Conservation (phyloP, 1,284 basidiomycete species). For the Neonothopanus nambi region DNA sequence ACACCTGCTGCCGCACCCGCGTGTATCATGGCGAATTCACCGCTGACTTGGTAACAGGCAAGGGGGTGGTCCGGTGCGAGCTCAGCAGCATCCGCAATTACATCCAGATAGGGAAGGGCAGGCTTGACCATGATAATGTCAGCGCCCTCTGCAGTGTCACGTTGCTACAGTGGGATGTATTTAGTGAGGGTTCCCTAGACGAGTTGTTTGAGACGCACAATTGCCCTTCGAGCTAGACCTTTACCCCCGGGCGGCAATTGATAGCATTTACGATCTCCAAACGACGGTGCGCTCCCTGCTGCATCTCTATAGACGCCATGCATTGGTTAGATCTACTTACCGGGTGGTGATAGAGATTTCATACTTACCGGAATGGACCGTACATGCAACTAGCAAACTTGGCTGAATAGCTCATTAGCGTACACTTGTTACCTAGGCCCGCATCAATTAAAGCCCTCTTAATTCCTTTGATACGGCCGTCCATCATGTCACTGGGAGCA, state of each 20-base stretch:
- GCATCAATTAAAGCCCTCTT: constrained; percentile 83
- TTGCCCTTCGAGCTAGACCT: constrained; percentile 91
- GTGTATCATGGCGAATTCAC: constrained; percentile 96
- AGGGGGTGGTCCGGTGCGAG: constrained; percentile 86
- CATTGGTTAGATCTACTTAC: constrained; percentile 7
- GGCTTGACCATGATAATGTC: constrained; percentile 99
- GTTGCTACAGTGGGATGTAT: constrained; percentile 52
- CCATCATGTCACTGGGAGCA: constrained; percentile 99
- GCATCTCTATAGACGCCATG: constrained; percentile 68
- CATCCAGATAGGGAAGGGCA: constrained; percentile 93
- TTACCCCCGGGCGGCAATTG: constrained; percentile 90
- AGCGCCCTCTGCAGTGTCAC: constrained; percentile 92
- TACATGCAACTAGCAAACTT: constrained; percentile 98
- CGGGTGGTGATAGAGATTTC: background rate
- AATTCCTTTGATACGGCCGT: constrained; percentile 90
- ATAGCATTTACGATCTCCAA: constrained; percentile 96
- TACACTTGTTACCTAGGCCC: constrained; percentile 84
- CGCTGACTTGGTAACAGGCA: constrained; percentile 95
- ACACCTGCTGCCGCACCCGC: constrained; percentile 93
- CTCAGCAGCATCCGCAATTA: constrained; percentile 86
- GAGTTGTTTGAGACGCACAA: constrained; percentile 54
- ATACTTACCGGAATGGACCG: constrained; percentile 88
- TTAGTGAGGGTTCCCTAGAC: background rate
- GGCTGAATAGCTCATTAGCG: constrained; percentile 97
- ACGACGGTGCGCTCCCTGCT: constrained; percentile 91